Evolutionary conservation across 228 moss, liverwort and hornwort species (phyloP).

Genomic region (Sphagnum magellanicum): DNA sequence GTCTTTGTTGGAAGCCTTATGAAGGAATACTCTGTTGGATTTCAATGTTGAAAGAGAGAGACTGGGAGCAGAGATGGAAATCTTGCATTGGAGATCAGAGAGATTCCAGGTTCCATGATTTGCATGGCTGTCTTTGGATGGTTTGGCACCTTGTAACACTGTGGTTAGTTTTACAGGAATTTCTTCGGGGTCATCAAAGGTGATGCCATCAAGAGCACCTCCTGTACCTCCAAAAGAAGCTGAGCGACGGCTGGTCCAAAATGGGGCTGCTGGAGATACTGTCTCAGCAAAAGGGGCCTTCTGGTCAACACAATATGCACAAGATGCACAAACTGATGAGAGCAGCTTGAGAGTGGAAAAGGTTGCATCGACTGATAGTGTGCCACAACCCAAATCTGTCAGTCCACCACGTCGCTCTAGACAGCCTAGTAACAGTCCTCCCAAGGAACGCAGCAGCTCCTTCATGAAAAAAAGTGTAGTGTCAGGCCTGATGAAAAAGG

Average conservation of each 20-base stretch:
- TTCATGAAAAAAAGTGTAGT: constrained; percentile 36
- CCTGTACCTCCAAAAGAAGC: constrained; percentile 61
- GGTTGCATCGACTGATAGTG: constrained; percentile 19
- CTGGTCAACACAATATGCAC: constrained; percentile 89
- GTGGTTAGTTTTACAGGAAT: constrained; percentile 20
- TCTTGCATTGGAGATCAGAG: no score
- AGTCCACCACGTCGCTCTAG: constrained; percentile 54
- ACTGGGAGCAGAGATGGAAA: no score
- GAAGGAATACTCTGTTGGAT: background rate
- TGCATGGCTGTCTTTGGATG: no score
- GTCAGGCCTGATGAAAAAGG: constrained; percentile 45
- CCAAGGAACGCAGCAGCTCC: constrained; percentile 40
- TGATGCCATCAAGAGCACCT: constrained; percentile 45
- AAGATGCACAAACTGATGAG: constrained; percentile 43
- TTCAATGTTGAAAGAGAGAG: no score
- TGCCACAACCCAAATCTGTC: constrained; percentile 33
- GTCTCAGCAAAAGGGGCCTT: constrained; percentile 63
- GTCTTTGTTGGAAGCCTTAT: background rate
- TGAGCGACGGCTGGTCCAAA: constrained; percentile 53
- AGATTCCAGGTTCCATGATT: no score
- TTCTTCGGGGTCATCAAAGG: constrained; percentile 32
- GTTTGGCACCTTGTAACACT: no score
- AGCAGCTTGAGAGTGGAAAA: constrained; percentile 30
- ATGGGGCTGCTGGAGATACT: constrained; percentile 18
- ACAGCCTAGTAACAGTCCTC: constrained; percentile 52